These are phyloP conservation scores for Epicoccum nigrum DNA, from an alignment of 2,329 filamentous ascomycete genomes.

Conservation along the genomic window DNA sequence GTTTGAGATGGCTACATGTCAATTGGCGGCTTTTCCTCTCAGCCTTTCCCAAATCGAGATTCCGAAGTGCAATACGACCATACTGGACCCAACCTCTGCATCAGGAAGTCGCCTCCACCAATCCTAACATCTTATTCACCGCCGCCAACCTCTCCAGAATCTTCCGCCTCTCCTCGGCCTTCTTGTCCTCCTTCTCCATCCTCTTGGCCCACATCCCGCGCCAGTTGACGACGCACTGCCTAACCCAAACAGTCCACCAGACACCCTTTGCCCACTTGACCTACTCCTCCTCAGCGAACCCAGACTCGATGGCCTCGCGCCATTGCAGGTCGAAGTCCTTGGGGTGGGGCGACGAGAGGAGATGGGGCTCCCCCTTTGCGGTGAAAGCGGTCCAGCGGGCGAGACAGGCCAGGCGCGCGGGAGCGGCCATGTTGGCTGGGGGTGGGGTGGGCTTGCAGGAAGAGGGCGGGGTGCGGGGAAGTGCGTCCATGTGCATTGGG, in stretches of 20 bases:
- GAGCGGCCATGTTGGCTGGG: constrained; percentile 25
- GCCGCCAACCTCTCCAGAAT: neutral
- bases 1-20: too few species aligned
- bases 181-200: constrained; percentile 29
- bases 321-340: constrained; percentile 32
- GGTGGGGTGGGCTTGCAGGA: constrained; percentile 22
- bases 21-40: too few species aligned
- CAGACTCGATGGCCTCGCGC: constrained; percentile 19
- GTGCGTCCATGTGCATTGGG: constrained; percentile 18
- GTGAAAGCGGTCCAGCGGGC: constrained; percentile 37
- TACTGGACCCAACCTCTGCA: too few species aligned
- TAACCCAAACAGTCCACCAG: constrained; percentile 35
- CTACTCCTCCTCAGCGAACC: constrained; percentile 20
- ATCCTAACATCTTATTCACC: too few species aligned
- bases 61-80: too few species aligned
- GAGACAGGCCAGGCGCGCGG: constrained; percentile 33
- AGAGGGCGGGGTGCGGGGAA: constrained; percentile 20
- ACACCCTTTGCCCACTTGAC: constrained; percentile 26
- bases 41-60: too few species aligned
- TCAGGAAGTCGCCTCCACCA: too few species aligned
- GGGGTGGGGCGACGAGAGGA: constrained; percentile 22
- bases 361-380: constrained; percentile 18
- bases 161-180: constrained; percentile 3
- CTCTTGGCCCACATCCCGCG: constrained; percentile 32
- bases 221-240: constrained; percentile 31